Conservation (phyloP, 345 rosid species). For the Toxicodendron radicans region DNA sequence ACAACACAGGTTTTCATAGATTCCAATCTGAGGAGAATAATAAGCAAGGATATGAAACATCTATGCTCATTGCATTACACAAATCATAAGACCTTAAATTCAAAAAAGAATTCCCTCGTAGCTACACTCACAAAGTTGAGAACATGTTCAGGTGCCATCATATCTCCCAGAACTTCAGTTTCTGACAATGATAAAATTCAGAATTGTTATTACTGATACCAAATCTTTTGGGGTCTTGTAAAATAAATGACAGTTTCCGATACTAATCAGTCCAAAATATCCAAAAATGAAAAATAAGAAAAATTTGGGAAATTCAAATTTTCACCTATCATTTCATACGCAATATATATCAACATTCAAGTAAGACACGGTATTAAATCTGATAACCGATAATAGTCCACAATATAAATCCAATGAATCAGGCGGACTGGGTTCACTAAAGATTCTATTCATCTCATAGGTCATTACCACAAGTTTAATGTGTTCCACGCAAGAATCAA, state of each 20-base stretch:
- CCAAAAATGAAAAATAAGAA: not conserved
- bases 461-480: not conserved
- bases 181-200: constrained; percentile 3
- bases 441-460: not conserved
- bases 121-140: not conserved
- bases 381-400: not conserved
- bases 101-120: not conserved
- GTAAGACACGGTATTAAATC: no score
- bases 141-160: constrained; percentile 3
- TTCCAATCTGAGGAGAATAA: not conserved
- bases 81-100: not conserved
- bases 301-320: not conserved
- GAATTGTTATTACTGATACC: not conserved
- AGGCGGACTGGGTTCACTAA: not conserved
- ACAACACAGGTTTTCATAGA: not conserved
- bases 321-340: not conserved
- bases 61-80: not conserved
- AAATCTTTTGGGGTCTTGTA: not conserved
- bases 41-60: constrained; percentile 1
- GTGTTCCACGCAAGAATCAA: not conserved
- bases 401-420: constrained; percentile 2
- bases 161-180: constrained; percentile 1
- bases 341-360: not conserved
- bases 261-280: not conserved
- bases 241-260: not conserved